Conservation (phyloP, 441 rosid genomes). For the Gossypium gossypioides region DNA sequence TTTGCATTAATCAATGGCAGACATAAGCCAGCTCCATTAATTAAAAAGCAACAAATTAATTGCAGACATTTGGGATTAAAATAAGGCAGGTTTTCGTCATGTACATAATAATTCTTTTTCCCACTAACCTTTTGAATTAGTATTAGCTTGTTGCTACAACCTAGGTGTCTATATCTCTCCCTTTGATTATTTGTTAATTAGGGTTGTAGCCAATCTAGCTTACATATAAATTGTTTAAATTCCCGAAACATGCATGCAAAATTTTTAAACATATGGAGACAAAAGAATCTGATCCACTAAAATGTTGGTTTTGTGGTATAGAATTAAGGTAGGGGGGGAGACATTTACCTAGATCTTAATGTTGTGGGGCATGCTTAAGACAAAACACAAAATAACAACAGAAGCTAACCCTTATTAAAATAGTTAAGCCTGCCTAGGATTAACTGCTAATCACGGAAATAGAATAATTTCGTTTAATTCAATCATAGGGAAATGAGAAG, state of each 20-base stretch:
- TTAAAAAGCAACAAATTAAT: conserved; percentile 2
- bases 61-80: conserved; percentile 19
- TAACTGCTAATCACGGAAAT: conserved; percentile 17
- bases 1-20: conserved; percentile 29
- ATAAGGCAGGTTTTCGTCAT: background rate
- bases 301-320: conserved; percentile 38
- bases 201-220: background rate
- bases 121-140: background rate
- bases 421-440: conserved; percentile 22
- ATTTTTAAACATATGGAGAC: background rate
- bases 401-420: conserved; percentile 6
- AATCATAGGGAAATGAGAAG: conserved; percentile 6
- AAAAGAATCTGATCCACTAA: conserved; percentile 12
- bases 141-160: background rate
- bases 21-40: conserved; percentile 30
- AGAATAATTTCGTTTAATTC: background rate
- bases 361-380: conserved; percentile 30
- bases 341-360: conserved; percentile 23
- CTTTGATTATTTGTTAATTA: background rate
- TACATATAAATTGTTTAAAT: background rate
- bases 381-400: conserved; percentile 22
- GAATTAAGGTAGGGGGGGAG: conserved; percentile 20
- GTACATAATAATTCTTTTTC: background rate
- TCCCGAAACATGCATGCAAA: conserved; percentile 4
- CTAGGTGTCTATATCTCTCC: background rate